A percentile compares a stretch with the other conserved stretches of the same genome.
Conservation (phyloP, 31 red algal species). For the Odonthalia washingtoniensis region DNA sequence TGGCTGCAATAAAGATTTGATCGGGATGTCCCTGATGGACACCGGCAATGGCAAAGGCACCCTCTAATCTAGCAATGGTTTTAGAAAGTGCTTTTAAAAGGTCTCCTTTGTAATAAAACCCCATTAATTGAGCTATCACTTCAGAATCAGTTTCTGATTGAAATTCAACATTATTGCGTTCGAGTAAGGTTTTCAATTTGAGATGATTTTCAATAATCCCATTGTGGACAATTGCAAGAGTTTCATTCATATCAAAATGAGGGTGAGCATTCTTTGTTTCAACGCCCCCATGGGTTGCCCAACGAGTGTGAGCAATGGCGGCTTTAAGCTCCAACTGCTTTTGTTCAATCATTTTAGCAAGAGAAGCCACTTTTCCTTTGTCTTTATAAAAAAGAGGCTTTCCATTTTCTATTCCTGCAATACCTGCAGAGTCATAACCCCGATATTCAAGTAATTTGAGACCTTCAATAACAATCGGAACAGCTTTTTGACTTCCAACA, state of each 20-base stretch:
- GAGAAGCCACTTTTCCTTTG: slow-evolving; percentile 73
- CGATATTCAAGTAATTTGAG: slow-evolving; percentile 98
- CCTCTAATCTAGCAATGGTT: not conserved
- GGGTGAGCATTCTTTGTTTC: slow-evolving; percentile 88
- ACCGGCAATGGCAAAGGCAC: not conserved
- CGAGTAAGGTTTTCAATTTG: slow-evolving; percentile 84
- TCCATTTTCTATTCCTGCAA: slow-evolving; percentile 74
- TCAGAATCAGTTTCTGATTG: slow-evolving; percentile 90
- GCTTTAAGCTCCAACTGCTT: not conserved
- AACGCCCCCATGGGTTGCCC: slow-evolving; percentile 98
- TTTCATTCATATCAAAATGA: slow-evolving; percentile 66
- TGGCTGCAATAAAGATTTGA: not conserved
- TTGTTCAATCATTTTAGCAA: slow-evolving; percentile 58
- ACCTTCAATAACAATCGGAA: slow-evolving; percentile 78
- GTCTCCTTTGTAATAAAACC: slow-evolving; percentile 70
- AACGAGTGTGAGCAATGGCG: slow-evolving; percentile 94
- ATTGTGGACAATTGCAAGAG: slow-evolving; percentile 98
- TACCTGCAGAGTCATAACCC: slow-evolving; percentile 97
- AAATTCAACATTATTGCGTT: slow-evolving; percentile 66
- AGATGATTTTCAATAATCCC: slow-evolving; percentile 98
- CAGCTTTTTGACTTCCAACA: slow-evolving; percentile 56
- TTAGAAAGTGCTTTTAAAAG: not conserved
- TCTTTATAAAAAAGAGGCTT: slow-evolving; percentile 50
- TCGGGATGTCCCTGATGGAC: not conserved
- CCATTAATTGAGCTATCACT: slow-evolving; percentile 89